phyloP scores from a whole-genome alignment of 2,329 filamentous ascomycete species.

The Claviceps citrina region DNA sequence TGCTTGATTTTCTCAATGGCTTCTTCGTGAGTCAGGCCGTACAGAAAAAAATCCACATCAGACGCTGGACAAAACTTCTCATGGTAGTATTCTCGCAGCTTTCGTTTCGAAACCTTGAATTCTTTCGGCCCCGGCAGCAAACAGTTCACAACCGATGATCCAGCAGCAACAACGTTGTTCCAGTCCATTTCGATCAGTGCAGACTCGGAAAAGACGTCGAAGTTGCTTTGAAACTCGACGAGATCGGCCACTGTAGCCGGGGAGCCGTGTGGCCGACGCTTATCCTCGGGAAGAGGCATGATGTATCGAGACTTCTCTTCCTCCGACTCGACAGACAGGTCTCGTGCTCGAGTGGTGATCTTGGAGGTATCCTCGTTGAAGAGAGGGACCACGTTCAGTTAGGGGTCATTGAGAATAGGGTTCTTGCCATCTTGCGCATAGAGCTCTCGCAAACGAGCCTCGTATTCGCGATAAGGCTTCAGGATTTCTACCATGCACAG shows the following conservation, averaged over 20 bases:
- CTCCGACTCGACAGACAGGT: constrained; percentile 40
- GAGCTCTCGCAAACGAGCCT: constrained; percentile 48
- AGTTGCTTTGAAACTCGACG: constrained; percentile 62
- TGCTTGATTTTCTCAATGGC: constrained; percentile 71
- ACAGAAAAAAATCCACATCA: constrained; percentile 76
- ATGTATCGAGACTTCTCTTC: constrained; percentile 51
- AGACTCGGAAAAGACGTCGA: constrained; percentile 67
- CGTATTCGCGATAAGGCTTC: constrained; percentile 51
- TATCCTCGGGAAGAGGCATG: constrained; percentile 47
- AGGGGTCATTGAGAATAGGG: constrained; percentile 36
- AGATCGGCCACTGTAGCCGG: constrained; percentile 53
- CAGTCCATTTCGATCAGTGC: constrained; percentile 63
- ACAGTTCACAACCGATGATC: constrained; percentile 66
- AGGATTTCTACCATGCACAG: constrained; percentile 42
- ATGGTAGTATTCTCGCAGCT: constrained; percentile 61
- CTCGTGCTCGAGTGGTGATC: constrained; percentile 47
- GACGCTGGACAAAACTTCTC: constrained; percentile 67
- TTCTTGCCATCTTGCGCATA: constrained; percentile 55
- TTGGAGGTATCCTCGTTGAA: constrained; percentile 41
- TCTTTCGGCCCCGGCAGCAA: constrained; percentile 54
- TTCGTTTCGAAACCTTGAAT: constrained; percentile 46
- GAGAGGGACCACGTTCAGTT: constrained; percentile 50
- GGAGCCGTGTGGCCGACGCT: constrained; percentile 46
- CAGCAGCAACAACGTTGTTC: constrained; percentile 68
- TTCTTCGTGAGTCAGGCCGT: constrained; percentile 61